Evolutionary conservation across 495 filamentous ascomycete species (phyloP).

Genomic region (Aspergillus carlsbadensis): DNA sequence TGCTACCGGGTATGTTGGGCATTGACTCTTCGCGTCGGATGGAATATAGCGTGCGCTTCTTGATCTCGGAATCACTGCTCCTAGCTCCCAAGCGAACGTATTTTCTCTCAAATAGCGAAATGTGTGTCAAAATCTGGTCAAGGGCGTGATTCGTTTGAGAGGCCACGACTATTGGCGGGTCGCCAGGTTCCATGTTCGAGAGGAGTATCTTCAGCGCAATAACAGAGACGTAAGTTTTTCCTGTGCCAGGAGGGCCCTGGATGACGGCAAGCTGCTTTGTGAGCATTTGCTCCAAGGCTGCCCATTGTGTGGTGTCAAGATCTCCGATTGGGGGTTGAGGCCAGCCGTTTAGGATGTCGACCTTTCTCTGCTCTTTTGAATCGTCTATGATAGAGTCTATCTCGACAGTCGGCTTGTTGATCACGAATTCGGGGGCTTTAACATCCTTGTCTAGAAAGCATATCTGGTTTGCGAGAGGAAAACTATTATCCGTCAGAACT

Average conservation of each 20-base stretch:
- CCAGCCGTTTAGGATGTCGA: conserved; percentile 52
- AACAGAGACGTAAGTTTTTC: conserved; percentile 80
- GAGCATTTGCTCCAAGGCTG: conserved; percentile 67
- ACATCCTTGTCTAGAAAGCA: conserved; percentile 50
- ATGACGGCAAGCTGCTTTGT: conserved; percentile 74
- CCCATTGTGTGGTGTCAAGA: conserved; percentile 69
- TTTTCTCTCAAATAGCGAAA: conserved; percentile 61
- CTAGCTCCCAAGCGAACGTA: conserved; percentile 80
- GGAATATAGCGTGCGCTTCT: conserved; percentile 67
- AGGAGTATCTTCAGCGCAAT: conserved; percentile 68
- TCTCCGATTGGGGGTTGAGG: conserved; percentile 44
- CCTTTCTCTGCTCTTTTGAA: conserved; percentile 22
- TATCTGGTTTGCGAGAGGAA: conserved; percentile 62
- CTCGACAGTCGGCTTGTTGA: conserved; percentile 43
- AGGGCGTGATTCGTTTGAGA: conserved; percentile 94
- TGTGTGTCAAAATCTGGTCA: conserved; percentile 74
- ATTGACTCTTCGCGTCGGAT: conserved; percentile 39
- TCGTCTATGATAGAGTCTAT: conserved; percentile 36
- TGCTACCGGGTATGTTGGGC: conserved; percentile 30
- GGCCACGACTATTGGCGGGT: conserved; percentile 74
- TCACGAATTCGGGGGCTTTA: conserved; percentile 49
- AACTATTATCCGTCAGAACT: conserved; percentile 35
- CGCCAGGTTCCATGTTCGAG: conserved; percentile 52
- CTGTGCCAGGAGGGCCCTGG: conserved; percentile 91
- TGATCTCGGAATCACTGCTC: conserved; percentile 61